phyloP scores from a whole-genome alignment of 495 filamentous ascomycete species.

The Penicillium turbatum region DNA sequence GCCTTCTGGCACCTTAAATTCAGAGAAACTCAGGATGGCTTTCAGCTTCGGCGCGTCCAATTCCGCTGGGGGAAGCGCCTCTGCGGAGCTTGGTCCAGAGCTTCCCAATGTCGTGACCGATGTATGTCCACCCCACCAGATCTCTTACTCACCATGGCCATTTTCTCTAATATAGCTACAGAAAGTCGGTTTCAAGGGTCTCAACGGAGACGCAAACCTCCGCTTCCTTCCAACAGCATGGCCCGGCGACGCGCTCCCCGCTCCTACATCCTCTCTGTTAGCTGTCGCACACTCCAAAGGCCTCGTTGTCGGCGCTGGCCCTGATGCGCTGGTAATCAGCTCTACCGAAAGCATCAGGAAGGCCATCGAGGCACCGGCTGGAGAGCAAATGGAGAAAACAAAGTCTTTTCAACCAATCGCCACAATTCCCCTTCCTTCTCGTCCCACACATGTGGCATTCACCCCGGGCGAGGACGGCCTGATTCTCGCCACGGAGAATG shows the following conservation, averaged over 20 bases:
- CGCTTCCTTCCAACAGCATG: slow-evolving; percentile 75
- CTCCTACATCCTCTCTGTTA: slow-evolving; percentile 77
- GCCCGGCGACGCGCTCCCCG: slow-evolving; percentile 67
- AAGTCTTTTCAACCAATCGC: slow-evolving; percentile 71
- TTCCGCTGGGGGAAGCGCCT: slow-evolving; percentile 28
- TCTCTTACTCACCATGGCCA: background rate
- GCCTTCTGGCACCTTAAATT: slow-evolving; percentile 33
- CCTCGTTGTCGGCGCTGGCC: slow-evolving; percentile 81
- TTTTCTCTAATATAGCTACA: slow-evolving; percentile 29
- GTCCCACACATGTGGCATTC: slow-evolving; percentile 86
- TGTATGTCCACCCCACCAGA: slow-evolving; percentile 27
- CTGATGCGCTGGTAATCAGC: slow-evolving; percentile 70
- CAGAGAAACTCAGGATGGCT: slow-evolving; percentile 57
- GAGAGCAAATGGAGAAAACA: slow-evolving; percentile 54
- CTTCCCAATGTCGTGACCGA: slow-evolving; percentile 47
- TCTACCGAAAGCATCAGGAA: slow-evolving; percentile 73
- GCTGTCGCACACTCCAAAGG: slow-evolving; percentile 76
- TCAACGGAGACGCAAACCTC: slow-evolving; percentile 77
- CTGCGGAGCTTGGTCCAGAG: slow-evolving; percentile 40
- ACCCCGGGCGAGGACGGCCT: slow-evolving; percentile 79
- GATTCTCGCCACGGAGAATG: slow-evolving; percentile 75
- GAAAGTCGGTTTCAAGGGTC: slow-evolving; percentile 77
- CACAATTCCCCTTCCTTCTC: slow-evolving; percentile 63
- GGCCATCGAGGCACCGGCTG: slow-evolving; percentile 58
- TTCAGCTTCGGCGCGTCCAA: slow-evolving; percentile 51